Evolutionary conservation across 305 asterid genomes (phyloP).

Genomic region (Lippia alba): DNA sequence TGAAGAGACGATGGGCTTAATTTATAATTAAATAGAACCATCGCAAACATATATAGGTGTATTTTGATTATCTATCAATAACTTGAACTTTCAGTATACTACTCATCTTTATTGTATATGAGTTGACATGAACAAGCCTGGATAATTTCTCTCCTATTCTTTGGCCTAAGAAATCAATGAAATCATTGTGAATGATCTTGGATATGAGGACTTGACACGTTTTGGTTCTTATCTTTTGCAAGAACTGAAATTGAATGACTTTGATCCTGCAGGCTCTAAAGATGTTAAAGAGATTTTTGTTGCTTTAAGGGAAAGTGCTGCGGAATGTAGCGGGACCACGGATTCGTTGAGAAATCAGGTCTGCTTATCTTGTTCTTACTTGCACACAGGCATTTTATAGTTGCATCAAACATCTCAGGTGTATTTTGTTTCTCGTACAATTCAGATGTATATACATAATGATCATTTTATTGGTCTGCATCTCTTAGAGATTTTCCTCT

Average conservation of each 20-base stretch:
- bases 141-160: constrained; percentile 22
- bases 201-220: constrained; percentile 2
- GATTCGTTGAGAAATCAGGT: constrained; percentile 81
- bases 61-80: background rate
- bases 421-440: constrained; percentile 22
- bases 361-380: constrained; percentile 29
- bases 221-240: constrained; percentile 17
- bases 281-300: constrained; percentile 78
- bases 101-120: constrained; percentile 14
- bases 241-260: constrained; percentile 19
- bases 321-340: constrained; percentile 52
- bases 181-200: constrained; percentile 23
- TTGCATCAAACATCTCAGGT: constrained; percentile 12
- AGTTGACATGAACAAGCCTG: constrained; percentile 22
- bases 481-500: constrained; percentile 12
- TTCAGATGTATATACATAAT: constrained; percentile 5
- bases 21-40: background rate
- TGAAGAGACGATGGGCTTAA: constrained; percentile 1
- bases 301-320: constrained; percentile 69
- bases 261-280: constrained; percentile 74
- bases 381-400: constrained; percentile 22
- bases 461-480: constrained; percentile 11
- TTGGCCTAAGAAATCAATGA: constrained; percentile 17
- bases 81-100: background rate
- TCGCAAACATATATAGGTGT: no score